Conservation (phyloP, 306 rosid species). For the Vicia faba region DNA sequence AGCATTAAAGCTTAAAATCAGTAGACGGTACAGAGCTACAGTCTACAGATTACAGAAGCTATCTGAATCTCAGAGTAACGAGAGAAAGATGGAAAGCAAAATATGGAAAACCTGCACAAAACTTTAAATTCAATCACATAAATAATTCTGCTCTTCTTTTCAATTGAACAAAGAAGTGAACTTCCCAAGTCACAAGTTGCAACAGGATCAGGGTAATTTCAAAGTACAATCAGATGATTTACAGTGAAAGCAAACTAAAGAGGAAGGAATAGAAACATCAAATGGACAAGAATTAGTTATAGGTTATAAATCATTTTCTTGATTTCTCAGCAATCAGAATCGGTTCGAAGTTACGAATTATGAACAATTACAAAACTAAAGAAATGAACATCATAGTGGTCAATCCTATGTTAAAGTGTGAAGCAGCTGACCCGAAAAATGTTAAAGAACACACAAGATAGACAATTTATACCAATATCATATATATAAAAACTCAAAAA, state of each 20-base stretch:
- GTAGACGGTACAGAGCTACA: conserved; percentile 6
- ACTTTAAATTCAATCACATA: background rate
- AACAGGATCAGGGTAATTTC: background rate
- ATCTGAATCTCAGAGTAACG: background rate
- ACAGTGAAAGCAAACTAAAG: conserved; percentile 12
- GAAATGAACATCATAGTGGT: background rate
- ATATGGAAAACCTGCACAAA: conserved; percentile 5
- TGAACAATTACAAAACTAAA: background rate
- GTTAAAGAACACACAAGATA: background rate
- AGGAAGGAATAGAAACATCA: background rate
- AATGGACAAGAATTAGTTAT: background rate
- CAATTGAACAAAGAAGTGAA: background rate
- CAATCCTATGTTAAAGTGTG: background rate
- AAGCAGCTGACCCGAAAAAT: too few species aligned
- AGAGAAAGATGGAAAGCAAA: background rate
- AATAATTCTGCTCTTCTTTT: background rate
- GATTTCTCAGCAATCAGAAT: conserved; percentile 1
- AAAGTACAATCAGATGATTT: background rate
- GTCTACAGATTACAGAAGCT: background rate
- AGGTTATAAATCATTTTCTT: background rate
- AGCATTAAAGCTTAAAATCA: background rate
- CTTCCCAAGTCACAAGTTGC: conserved; percentile 14
- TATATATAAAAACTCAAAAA: background rate
- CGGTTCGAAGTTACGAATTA: background rate
- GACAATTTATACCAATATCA: background rate